Evolutionary conservation across 495 filamentous ascomycete genomes (phyloP).

Genomic region (Poronia punctata): DNA sequence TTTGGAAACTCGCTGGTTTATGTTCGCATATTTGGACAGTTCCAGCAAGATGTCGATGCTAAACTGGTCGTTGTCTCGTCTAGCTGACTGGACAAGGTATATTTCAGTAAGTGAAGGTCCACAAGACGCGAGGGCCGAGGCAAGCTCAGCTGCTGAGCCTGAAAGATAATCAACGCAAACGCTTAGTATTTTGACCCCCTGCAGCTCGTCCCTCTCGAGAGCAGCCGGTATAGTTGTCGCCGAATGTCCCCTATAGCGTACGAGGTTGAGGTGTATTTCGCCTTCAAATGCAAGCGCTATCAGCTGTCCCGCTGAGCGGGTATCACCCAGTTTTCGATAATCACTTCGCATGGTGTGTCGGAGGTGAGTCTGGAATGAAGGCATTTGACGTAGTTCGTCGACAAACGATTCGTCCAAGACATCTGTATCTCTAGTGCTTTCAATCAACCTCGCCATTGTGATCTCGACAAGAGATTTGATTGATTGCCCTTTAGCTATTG

Average conservation of each 20-base stretch:
- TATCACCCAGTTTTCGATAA: neutral
- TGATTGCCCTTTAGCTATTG: neutral
- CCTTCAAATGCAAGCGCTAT: neutral
- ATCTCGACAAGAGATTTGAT: neutral
- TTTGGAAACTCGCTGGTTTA: neutral
- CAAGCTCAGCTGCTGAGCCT: neutral
- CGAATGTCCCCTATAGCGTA: neutral
- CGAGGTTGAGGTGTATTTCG: conserved; percentile 1
- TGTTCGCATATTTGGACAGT: neutral
- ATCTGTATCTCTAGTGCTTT: neutral
- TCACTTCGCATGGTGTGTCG: neutral
- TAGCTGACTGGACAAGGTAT: neutral
- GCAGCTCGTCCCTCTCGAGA: neutral
- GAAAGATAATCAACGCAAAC: neutral
- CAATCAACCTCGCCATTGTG: neutral
- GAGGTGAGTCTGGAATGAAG: neutral
- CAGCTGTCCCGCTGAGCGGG: neutral
- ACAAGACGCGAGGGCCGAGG: neutral
- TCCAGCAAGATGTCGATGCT: neutral
- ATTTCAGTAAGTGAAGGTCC: neutral
- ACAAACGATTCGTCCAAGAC: neutral
- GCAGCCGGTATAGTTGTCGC: neutral
- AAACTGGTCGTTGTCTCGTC: neutral
- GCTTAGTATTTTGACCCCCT: neutral
- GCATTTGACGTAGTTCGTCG: neutral